Evolutionary conservation across 2,329 filamentous ascomycete genomes (phyloP), one percentile per base, ranked within the genome.

Genomic region (Sclerotinia minor): DNA sequence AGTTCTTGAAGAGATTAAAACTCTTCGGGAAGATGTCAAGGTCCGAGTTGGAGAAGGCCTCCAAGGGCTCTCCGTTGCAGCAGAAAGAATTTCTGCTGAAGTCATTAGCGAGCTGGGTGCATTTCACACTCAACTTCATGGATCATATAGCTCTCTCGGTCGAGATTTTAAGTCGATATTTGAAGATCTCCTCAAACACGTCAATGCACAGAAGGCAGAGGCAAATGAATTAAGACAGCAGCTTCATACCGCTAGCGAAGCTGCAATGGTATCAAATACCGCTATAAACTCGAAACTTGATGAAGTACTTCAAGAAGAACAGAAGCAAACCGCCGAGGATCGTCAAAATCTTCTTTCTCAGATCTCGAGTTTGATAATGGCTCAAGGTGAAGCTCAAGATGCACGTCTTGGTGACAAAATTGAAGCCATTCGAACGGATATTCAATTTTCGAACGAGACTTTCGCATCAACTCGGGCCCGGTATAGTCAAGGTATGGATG

Each of bases 1-100:
- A n/a, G 89, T 97, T 1, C 83, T 99, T 13, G 92, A 95, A 74
- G 94, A 96, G 77, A 97, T 98, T 77, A 94, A 94, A 77, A 87
- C 86, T n/a, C 83, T 98, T 32, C 87, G 94, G 29, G 91, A 97
- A 77, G 89, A 92, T 65, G 92, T 98, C 64, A 97, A 97, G 81
- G 83, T 86, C 60, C 90, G 90, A 70, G 92, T 98, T 59, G 92
- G 92, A 2, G 89, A 93, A 75, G 94, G 94, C 11, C 82, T 98
- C 54, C 89, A 92, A 74, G 89, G 92, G 35, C 87, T 98, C 29
- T 93, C 93, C 2, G 85, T 85, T 15, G 92, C 94, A 13, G 93
- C 94, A 1, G 92, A 94, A 79, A 89, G 90, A 67, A 97, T 98
- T 70, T 92, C 93, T 0, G 91, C 89, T 17, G 94, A 96, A 73